Percentiles rank a stretch among this genome's conserved stretches.
These are phyloP conservation scores for Pichia sp. DNA, from an alignment of 1,139 yeast genomes.

Conservation along the genomic window DNA sequence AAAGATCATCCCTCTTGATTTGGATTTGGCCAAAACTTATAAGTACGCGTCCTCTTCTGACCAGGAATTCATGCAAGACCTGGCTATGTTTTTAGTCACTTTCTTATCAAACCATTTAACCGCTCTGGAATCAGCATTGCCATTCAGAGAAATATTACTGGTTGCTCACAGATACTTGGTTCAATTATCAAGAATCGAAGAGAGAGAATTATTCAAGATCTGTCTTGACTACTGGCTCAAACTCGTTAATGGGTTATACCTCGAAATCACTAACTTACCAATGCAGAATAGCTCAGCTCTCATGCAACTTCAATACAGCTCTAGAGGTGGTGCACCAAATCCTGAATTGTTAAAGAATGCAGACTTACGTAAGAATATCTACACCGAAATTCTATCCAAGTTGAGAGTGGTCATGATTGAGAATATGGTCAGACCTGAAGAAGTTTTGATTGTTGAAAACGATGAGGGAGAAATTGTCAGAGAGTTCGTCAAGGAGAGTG, in stretches of 20 bases:
- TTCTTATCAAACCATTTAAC: constrained; percentile 71
- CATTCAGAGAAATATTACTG: constrained; percentile 46
- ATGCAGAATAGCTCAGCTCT: constrained; percentile 64
- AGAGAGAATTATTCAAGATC: constrained; percentile 91
- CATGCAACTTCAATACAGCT: constrained; percentile 59
- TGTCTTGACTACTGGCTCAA: constrained; percentile 92
- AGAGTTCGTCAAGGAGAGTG: constrained; percentile 94
- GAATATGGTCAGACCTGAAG: constrained; percentile 98
- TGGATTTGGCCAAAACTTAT: constrained; percentile 71
- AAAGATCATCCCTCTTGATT: constrained; percentile 63
- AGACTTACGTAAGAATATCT: constrained; percentile 82
- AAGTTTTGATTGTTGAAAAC: constrained; percentile 90
- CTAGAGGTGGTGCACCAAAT: constrained; percentile 77
- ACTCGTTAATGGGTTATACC: constrained; percentile 71
- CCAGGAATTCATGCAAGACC: constrained; percentile 91
- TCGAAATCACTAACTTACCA: constrained; percentile 80
- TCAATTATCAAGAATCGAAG: constrained; percentile 85
- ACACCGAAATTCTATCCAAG: constrained; percentile 66
- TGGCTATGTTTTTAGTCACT: constrained; percentile 88
- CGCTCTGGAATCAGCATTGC: constrained; percentile 61
- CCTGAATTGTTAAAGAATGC: constrained; percentile 69
- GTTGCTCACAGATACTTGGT: constrained; percentile 76
- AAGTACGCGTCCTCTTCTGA: constrained; percentile 71
- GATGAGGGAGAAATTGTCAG: constrained; percentile 99
- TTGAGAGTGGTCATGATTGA: constrained; percentile 88